Base-by-base conservation (phyloP, 345 rosid species). In the Eucalyptus erythrocorys region DNA sequence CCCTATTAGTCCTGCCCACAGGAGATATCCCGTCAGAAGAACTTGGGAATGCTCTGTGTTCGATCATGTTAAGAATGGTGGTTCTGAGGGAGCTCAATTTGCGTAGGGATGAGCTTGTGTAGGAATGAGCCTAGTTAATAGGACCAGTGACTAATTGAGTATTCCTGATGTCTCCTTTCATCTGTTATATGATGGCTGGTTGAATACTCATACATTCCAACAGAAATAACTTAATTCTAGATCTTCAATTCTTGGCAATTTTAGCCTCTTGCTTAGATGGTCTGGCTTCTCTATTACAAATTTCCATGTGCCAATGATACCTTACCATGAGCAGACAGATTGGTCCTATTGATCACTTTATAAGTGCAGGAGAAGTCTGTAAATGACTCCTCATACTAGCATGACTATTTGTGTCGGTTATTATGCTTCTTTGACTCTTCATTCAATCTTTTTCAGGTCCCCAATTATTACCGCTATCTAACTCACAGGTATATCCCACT, bases 401-500 rank as follows among this genome's bases (percentile, higher is more conserved):
- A 22, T 40, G 84, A 76, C 27, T 76, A 26, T 76, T 76, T 76
- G 47, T 76, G 47, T 76, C 13, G 82, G 30, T 76, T 76, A 11
- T 76, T 40, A 37, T 76, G 27, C 24, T 37, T 76, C 47, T 37
- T 40, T 76, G 30, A 40, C 40, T 26, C 48, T 42, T 37, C 30
- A 30, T 61, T 34, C 81, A 61, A 47, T 42, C 53, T 12, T 87
- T 86, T 89, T 88, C 93, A 94, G 97, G 95, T 89, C 79, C 92
- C 88, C 95, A 88, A 40, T 85, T 93, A 86, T 79, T 92, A 61
- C 91, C 94, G 48, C 93, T 93, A 90, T 92, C 95, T 16, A 90
- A 91, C 88, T 87, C 95, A 88, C 94, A 93, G 59, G 90, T 89
- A 91, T 91, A 92, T 91, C 95, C 96, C 42, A 89, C 95, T 19